Evolutionary conservation across 2,329 filamentous ascomycete species (phyloP).

Genomic region (Malbranchea cinnamomea): DNA sequence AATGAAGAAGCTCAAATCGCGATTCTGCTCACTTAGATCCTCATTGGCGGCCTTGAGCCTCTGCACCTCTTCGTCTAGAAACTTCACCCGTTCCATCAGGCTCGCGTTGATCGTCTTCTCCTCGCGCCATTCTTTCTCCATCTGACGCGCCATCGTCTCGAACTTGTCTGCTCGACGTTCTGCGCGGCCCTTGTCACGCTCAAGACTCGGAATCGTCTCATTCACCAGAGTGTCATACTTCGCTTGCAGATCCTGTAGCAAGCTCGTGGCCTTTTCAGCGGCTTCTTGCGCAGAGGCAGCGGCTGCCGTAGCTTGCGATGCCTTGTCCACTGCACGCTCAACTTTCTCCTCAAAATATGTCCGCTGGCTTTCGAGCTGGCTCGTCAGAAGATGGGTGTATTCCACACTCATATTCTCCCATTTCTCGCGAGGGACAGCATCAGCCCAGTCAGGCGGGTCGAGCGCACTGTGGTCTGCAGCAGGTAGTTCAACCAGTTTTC

Average conservation of each 20-base stretch:
- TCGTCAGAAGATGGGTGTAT: conserved; percentile 86
- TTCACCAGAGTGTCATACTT: conserved; percentile 38
- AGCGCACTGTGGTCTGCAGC: conserved; percentile 34
- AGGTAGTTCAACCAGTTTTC: conserved; percentile 83
- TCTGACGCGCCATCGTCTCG: conserved; percentile 56
- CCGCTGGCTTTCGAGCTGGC: conserved; percentile 82
- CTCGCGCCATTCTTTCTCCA: conserved; percentile 65
- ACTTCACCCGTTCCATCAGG: conserved; percentile 61
- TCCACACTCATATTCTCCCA: conserved; percentile 73
- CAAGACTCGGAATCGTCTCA: conserved; percentile 51
- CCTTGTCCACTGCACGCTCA: conserved; percentile 78
- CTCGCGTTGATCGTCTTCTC: conserved; percentile 75
- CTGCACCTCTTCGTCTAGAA: conserved; percentile 44
- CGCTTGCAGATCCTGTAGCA: conserved; percentile 40
- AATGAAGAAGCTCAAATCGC: conserved; percentile 78
- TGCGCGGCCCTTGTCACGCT: conserved; percentile 57
- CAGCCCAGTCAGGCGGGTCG: conserved; percentile 28
- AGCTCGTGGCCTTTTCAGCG: conserved; percentile 46
- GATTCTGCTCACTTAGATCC: conserved; percentile 72
- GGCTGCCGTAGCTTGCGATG: conserved; percentile 52
- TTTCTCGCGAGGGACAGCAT: conserved; percentile 41
- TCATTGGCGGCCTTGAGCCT: conserved; percentile 45
- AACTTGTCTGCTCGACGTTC: conserved; percentile 55
- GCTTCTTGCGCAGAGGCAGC: conserved; percentile 38
- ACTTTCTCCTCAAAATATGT: conserved; percentile 90